Base-by-base conservation (phyloP, 768 basidiomycete species). In the Termitomyces sp. region DNA sequence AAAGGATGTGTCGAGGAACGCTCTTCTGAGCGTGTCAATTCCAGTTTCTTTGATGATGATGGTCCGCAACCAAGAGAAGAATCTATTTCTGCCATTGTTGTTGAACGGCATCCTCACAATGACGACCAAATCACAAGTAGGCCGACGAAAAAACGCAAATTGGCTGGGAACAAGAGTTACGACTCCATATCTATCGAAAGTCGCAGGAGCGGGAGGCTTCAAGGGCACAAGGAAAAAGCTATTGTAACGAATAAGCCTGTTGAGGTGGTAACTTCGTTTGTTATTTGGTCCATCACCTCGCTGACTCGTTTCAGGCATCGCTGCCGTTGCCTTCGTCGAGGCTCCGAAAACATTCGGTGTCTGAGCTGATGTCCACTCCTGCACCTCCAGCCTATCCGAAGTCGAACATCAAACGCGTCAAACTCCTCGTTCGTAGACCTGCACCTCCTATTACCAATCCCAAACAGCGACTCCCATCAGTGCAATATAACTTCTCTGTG, bases 371-470 rank as follows among this genome's bases (percentile, higher is more conserved):
- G 27, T 54, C 53, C 22, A 57, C 65, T 31, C 60, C 59, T 50
- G 31, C 66, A 36, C 55, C 66, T 16, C 67, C 65, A 18, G 45
- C 48, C 58, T 20, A 24, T 34, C 63, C 67, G 20, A 71, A 63
- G 59, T 69, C 70, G n/a, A 73, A 73, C 33, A 78, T 91, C 58
- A 85, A 81, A 67, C 84, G 90, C 54, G 77, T 91, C 50, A 83
- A 79, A 64, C 76, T 89, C 58, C 79, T 90, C 49, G 87, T 93
- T 15, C 81, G 87, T 41, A 75, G 75, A 13, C 90, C 89, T 7
- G 78, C 81, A 1, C 84, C 83, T 3, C 67, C 74, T 2, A 74
- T 85, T 45, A 83, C 91, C 13, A 81, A 87, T 69, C 93, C 89
- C 0, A 68, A 68, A 13, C 94, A 97, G 67, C 76, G 76, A 12